Conservation (phyloP, 345 rosid genomes). For the Leavenworthia alabamica region DNA sequence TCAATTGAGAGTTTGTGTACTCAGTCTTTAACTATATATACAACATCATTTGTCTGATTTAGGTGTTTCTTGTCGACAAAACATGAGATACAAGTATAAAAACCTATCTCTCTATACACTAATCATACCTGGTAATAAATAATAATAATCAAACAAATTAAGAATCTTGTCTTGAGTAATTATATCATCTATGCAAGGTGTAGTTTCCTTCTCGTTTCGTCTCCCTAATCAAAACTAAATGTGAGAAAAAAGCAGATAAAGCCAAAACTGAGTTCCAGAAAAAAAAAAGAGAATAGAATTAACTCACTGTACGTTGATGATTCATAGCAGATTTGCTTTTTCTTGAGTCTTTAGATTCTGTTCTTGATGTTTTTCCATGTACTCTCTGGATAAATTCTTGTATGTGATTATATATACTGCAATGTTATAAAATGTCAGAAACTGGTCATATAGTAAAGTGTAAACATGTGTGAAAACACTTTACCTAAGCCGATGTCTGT, state of each 20-base stretch:
- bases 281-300: background rate
- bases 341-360: conserved; percentile 21
- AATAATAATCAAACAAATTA: conserved; percentile 2
- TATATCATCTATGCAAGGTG: conserved; percentile 23
- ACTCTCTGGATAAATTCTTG: conserved; percentile 38
- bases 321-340: conserved; percentile 10
- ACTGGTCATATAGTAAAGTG: background rate
- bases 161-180: background rate
- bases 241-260: conserved; percentile 5
- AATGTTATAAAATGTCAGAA: conserved; percentile 7
- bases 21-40: background rate
- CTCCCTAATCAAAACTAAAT: conserved; percentile 15
- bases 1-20: background rate
- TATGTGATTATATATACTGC: conserved; percentile 49
- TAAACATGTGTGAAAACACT: background rate
- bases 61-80: background rate
- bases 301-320: conserved; percentile 34
- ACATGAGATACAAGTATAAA: background rate
- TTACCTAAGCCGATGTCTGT: conserved; percentile 98
- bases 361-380: conserved; percentile 22
- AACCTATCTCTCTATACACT: conserved; percentile 14
- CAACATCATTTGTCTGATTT: background rate
- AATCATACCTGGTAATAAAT: background rate
- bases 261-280: background rate
- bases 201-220: conserved; percentile 26